Evolutionary conservation across 495 filamentous ascomycete species (phyloP).

Genomic region (Neurospora pannonica): DNA sequence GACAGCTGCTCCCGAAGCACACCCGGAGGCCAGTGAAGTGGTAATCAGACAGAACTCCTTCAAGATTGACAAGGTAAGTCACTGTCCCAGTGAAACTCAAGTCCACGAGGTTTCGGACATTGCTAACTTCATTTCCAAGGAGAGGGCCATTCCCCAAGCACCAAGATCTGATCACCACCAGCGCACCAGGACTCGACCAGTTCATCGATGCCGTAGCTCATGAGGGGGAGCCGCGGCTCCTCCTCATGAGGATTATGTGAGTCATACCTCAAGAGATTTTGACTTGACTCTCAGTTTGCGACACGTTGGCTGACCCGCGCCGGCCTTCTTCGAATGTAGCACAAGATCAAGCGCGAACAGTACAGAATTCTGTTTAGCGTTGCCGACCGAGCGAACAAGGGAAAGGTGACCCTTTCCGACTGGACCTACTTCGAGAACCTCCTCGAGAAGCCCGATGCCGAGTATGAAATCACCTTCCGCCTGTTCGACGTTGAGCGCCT

Average conservation of each 20-base stretch:
- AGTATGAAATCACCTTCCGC: conserved; percentile 97
- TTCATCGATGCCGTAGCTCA: conserved; percentile 69
- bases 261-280: conserved; percentile 19
- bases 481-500: conserved; percentile 79
- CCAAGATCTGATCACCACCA: neutral
- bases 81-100: neutral
- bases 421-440: conserved; percentile 92
- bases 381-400: conserved; percentile 65
- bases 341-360: conserved; percentile 81
- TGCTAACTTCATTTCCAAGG: neutral
- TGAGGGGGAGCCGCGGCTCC: conserved; percentile 44
- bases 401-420: conserved; percentile 68
- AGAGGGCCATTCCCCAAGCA: neutral
- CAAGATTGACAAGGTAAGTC: neutral
- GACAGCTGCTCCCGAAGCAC: neutral
- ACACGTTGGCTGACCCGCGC: conserved; percentile 10
- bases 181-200: conserved; percentile 34
- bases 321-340: conserved; percentile 41
- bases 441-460: conserved; percentile 86
- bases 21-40: neutral
- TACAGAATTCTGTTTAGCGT: conserved; percentile 87
- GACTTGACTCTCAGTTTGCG: conserved; percentile 11
- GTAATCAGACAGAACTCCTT: neutral
- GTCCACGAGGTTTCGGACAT: neutral
- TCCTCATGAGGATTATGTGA: conserved; percentile 78